Base-by-base conservation (phyloP, 371 early-diverging fungal genomes). In the Circinella minor region DNA sequence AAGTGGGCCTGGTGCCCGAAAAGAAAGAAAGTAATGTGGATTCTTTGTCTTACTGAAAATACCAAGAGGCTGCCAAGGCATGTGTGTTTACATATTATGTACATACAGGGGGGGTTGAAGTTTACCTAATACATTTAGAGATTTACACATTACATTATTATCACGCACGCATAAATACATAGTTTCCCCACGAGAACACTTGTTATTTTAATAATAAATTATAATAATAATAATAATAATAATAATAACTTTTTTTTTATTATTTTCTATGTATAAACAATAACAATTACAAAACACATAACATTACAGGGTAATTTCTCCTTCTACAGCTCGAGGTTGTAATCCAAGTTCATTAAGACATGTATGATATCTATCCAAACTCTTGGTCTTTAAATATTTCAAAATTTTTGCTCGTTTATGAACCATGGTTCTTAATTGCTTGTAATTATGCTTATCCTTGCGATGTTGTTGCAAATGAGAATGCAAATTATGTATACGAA, bases 381-480 rank as follows among this genome's bases (percentile, higher is more conserved):
- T 78, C 74, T 89, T 86, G 67, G 89, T 84, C 85, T 95, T 91
- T 59, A 98, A 84, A 77, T 98, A 98, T 77, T 93, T 92, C 51
- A 98, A 85, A n/a, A 96, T 88, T 62, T 86, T 90, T 65, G 91
- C 92, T 27, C 97, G 88, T 83, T 95, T 92, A 71, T 94, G 93
- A 60, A 93, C 81, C 79, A 93, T 83, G 62, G 83, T 81, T 65
- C 93, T 90, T 70, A 96, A 88, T 48, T 86, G 84, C 61, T 95
- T 90, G 72, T 94, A 92, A 80, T 93, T 95, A 72, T 93, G 92
- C 74, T 85, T 90, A 80, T 98, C 98, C 82, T 97, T 97, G 66
- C 81, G 86, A 78, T 93, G 87, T 59, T 83, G 86, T 63, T 81
- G 80, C 72, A 96, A 73, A 75, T 98, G 98, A 13, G 86, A 84